Evolutionary conservation across 2,329 filamentous ascomycete genomes (phyloP).

Genomic region (Purpureocillium takamizusanense): DNA sequence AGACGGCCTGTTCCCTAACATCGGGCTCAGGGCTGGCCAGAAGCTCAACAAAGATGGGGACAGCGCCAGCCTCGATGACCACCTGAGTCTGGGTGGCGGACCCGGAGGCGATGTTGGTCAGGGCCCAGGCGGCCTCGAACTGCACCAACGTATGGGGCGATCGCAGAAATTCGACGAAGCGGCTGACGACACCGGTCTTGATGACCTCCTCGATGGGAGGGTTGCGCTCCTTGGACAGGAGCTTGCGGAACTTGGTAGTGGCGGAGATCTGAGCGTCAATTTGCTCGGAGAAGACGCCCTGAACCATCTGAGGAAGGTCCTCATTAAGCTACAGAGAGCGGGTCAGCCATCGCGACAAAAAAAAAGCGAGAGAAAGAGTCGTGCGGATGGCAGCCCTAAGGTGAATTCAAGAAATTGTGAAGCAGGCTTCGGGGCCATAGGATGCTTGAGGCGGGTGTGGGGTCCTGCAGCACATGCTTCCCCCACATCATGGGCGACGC

Average conservation of each 20-base stretch:
- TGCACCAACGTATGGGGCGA: slow-evolving; percentile 97
- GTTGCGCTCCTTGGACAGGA: slow-evolving; percentile 97
- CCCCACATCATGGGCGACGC: slow-evolving; percentile 21
- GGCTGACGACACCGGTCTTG: slow-evolving; percentile 93
- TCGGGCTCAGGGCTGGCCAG: slow-evolving; percentile 93
- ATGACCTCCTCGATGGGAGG: slow-evolving; percentile 98
- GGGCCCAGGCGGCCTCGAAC: slow-evolving; percentile 97
- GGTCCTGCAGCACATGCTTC: slow-evolving; percentile 18
- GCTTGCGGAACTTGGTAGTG: slow-evolving; percentile 96
- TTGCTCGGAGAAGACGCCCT: slow-evolving; percentile 96
- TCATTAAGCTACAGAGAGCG: slow-evolving; percentile 66
- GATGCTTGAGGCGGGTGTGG: slow-evolving; percentile 18
- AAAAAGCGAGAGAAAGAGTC: too few relatives aligned
- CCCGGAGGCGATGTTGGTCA: slow-evolving; percentile 98
- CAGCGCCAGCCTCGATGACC: slow-evolving; percentile 94
- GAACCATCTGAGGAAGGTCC: slow-evolving; percentile 96
- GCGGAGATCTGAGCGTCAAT: slow-evolving; percentile 96
- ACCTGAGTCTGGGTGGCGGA: slow-evolving; percentile 97
- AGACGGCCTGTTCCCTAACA: slow-evolving; percentile 95
- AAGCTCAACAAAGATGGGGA: slow-evolving; percentile 96
- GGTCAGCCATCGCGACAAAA: slow-evolving; percentile 12
- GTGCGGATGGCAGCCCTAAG: too few relatives aligned
- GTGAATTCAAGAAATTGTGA: too few relatives aligned
- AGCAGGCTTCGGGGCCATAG: too few relatives aligned
- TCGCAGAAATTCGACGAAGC: slow-evolving; percentile 96